phyloP scores from a whole-genome alignment of 2,329 filamentous ascomycete genomes.

The Arthrinium puccinioides region DNA sequence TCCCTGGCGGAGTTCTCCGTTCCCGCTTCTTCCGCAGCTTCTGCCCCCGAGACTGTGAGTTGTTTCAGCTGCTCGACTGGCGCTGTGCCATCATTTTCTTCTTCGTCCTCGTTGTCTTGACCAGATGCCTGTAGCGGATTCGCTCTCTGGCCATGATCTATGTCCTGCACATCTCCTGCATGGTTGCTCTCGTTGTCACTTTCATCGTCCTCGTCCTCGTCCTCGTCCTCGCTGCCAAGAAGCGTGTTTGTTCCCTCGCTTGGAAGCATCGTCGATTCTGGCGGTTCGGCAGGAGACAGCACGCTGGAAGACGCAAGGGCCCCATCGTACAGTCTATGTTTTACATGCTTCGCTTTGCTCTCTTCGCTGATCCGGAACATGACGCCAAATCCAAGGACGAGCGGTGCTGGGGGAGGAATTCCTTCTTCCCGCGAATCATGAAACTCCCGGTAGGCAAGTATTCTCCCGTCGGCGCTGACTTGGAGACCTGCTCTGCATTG shows the following conservation, averaged over 20 bases:
- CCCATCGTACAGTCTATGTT: constrained; percentile 48
- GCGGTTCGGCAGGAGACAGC: constrained; percentile 3
- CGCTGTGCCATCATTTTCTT: constrained; percentile 7
- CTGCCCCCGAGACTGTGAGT: constrained; percentile 11
- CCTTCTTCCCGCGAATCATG: constrained; percentile 78
- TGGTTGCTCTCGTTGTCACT: constrained; percentile 23
- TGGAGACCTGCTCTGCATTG: constrained; percentile 80
- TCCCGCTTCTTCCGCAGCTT: constrained; percentile 3
- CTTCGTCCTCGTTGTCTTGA: constrained; percentile 15
- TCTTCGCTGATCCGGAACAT: constrained; percentile 86
- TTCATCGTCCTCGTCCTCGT: constrained; percentile 21
- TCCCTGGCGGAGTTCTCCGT: too few species aligned
- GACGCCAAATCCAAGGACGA: constrained; percentile 80
- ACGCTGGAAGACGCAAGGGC: constrained; percentile 3
- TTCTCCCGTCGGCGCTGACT: constrained; percentile 72
- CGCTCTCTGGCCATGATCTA: constrained; percentile 13
- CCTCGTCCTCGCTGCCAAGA: constrained; percentile 16
- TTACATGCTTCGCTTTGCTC: constrained; percentile 73
- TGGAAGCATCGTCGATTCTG: constrained; percentile 2
- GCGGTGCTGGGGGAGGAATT: constrained; percentile 78
- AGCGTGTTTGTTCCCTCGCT: constrained; percentile 8
- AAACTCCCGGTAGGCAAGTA: constrained; percentile 75
- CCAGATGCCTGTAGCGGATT: constrained; percentile 27
- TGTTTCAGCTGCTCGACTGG: constrained; percentile 15
- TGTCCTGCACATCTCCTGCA: constrained; percentile 18